These are phyloP conservation scores for Dendrocalamus latiflorus DNA, from an alignment of 202 grass and related monocot genomes.

Conservation along the genomic window DNA sequence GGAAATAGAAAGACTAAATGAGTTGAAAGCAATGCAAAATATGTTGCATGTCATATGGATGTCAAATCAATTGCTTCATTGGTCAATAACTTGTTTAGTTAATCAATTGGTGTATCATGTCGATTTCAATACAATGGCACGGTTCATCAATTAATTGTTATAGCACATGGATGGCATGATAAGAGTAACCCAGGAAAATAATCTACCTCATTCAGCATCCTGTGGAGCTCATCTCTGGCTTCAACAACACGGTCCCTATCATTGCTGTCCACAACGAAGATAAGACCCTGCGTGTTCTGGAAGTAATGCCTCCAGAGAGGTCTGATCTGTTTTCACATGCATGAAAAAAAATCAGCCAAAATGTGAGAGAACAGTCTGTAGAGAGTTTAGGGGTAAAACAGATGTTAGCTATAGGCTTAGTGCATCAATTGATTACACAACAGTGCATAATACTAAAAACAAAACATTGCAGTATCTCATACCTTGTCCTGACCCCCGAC, in stretches of 20 bases:
- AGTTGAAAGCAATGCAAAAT: not conserved
- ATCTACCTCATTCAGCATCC: constrained; percentile 82
- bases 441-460: not conserved
- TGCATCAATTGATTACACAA: no score
- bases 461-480: not conserved
- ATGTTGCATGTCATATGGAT: not conserved
- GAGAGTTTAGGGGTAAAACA: not conserved
- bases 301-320: constrained; percentile 96
- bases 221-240: constrained; percentile 89
- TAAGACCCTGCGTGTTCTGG: constrained; percentile 95
- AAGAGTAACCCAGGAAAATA: not conserved
- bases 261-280: constrained; percentile 92
- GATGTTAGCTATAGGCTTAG: no score
- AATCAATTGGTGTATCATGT: not conserved
- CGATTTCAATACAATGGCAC: not conserved
- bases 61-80: not conserved
- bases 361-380: not conserved
- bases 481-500: constrained; percentile 69
- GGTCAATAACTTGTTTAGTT: no score
- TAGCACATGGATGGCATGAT: not conserved
- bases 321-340: constrained; percentile 60
- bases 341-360: not conserved
- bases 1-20: not conserved
- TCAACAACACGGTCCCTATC: constrained; percentile 87
- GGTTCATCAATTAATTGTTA: not conserved